Base-by-base conservation (phyloP, 495 filamentous ascomycete species). In the Penicillium manginii region DNA sequence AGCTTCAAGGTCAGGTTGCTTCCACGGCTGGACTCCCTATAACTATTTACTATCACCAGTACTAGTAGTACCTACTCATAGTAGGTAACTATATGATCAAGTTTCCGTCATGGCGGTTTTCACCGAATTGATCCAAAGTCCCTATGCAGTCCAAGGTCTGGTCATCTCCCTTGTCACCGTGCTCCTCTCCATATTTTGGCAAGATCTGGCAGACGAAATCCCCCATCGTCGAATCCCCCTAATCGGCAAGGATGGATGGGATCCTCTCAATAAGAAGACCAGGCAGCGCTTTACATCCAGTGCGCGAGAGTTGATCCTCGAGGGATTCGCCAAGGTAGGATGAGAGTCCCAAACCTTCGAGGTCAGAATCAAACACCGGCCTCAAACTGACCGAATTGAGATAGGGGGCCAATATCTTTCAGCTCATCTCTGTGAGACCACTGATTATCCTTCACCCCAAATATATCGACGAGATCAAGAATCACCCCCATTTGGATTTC, bases 391-490 rank as follows among this genome's bases (percentile, higher is more conserved):
- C 21, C 18, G 10, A 19, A 23, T 7, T 29, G 31, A 7, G 6
- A 48, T 21, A 76, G 68, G 70, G 70, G 3, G 54, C 50, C 43
- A 60, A 59, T 51, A 71, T 73, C 12, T 81, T 80, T 54, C 79
- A 81, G 50, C 60, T 77, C 23, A 67, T 75, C 45, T 73, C 65
- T 3, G 66, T 64, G 31, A 59, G 61, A 9, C 72, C 72, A 1
- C 59, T 76, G 50, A 61, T 84, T 47, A 58, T 84, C 37, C 53
- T 84, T 42, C 77, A 80, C 9, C 80, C 78, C n/a, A 70, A 65
- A 46, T 80, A 74, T 60, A 72, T 80, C 14, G 71, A 82, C 37
- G 81, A 84, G 62, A 59, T 82, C 50, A 81, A 81, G 56, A 80
- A 69, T 55, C 63, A 81, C 35, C 67, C 71, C 5, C 31, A 70